Evolutionary conservation across 1,284 basidiomycete genomes (phyloP).

Genomic region (Chiua sp.): DNA sequence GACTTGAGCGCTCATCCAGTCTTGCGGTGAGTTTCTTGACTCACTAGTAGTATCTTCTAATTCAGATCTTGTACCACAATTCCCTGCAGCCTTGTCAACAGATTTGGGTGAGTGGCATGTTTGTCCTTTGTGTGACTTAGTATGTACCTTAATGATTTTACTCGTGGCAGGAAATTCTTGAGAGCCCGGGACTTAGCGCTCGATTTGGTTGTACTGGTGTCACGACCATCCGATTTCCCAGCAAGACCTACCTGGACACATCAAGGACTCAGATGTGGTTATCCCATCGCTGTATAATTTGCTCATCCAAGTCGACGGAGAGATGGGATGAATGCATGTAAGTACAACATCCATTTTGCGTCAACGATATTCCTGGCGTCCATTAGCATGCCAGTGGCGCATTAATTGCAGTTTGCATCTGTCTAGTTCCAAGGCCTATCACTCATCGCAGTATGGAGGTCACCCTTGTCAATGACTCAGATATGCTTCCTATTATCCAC

Average conservation of each 20-base stretch:
- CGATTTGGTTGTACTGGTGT: conserved; percentile 63
- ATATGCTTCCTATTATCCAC: too few species aligned
- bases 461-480: too few species aligned
- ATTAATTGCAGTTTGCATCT: too few species aligned
- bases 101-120: conserved; percentile 55
- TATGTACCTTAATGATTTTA: too few species aligned
- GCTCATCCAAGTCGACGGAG: conserved; percentile 46
- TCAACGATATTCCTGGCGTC: too few species aligned
- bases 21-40: conserved; percentile 40
- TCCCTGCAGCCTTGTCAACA: conserved; percentile 56
- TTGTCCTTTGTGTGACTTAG: too few species aligned
- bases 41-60: too few species aligned
- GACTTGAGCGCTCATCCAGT: conserved; percentile 60
- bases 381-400: too few species aligned
- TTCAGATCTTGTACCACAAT: neutral
- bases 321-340: conserved; percentile 53
- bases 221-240: conserved; percentile 63
- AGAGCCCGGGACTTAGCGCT: conserved; percentile 58
- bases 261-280: conserved; percentile 10
- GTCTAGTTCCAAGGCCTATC: too few species aligned
- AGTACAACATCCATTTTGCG: conserved; percentile 21
- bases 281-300: conserved; percentile 58
- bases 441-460: too few species aligned
- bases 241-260: conserved; percentile 57
- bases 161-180: conserved; percentile 65